A percentile compares a stretch with the other conserved stretches of the same genome.
Evolutionary conservation across 257 asterid species (phyloP).

Genomic region (Ajuga chamaepitys): DNA sequence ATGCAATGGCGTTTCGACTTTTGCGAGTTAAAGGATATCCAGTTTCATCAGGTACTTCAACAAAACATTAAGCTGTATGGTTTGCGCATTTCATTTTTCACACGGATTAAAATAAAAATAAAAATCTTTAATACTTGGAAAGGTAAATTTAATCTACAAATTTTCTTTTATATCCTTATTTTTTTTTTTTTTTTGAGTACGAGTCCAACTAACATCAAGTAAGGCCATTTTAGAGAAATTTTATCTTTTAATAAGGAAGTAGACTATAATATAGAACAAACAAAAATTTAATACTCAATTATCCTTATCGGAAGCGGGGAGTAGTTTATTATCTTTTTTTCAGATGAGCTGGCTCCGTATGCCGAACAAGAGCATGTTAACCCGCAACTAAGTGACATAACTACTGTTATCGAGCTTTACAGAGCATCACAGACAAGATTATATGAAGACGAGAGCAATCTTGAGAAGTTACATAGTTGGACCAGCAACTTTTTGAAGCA

Average conservation of each 20-base stretch:
- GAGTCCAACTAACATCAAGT: too few species aligned
- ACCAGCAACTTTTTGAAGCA: slow-evolving; percentile 26
- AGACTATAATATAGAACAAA: too few species aligned
- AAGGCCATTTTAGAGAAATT: too few species aligned
- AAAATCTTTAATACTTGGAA: too few species aligned
- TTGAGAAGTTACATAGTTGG: slow-evolving; percentile 29
- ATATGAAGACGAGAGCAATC: slow-evolving; percentile 22
- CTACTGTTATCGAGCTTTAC: slow-evolving; percentile 33
- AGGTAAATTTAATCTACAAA: too few species aligned
- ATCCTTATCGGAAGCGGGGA: too few species aligned
- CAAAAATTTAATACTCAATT: too few species aligned
- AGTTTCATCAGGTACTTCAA: slow-evolving; percentile 26
- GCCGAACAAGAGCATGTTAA: slow-evolving; percentile 14
- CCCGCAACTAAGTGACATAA: background rate
- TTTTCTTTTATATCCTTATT: too few species aligned
- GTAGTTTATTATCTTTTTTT: background rate
- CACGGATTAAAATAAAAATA: too few species aligned
- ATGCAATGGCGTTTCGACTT: slow-evolving; percentile 41
- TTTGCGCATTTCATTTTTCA: too few species aligned
- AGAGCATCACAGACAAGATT: slow-evolving; percentile 36
- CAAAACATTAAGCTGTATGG: background rate
- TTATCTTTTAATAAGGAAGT: too few species aligned
- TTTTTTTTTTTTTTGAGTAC: too few species aligned
- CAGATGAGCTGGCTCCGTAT: slow-evolving; percentile 32
- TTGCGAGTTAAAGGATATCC: slow-evolving; percentile 24